Evolutionary conservation across 768 basidiomycete species (phyloP).

Genomic region (Nevesoporus exiguus): DNA sequence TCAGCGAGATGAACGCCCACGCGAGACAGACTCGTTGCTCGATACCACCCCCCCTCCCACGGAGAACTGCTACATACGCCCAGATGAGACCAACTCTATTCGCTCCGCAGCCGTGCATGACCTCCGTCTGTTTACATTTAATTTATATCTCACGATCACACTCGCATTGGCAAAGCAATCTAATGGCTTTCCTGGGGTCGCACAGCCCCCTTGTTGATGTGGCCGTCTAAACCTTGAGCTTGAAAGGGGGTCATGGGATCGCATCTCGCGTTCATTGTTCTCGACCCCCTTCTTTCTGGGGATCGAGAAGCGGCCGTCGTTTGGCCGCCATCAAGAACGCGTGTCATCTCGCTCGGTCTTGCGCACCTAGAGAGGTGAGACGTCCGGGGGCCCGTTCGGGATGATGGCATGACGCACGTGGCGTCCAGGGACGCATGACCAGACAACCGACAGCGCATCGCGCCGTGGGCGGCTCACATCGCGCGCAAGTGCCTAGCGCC

Average conservation of each 20-base stretch:
- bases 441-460: too few relatives aligned
- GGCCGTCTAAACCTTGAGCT: too few relatives aligned
- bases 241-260: not conserved
- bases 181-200: too few relatives aligned
- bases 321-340: not conserved
- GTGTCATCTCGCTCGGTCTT: not conserved
- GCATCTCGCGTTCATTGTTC: not conserved
- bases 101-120: slow-evolving; percentile 11
- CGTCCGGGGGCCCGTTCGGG: not conserved
- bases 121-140: slow-evolving; percentile 5
- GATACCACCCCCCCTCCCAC: slow-evolving; percentile 8
- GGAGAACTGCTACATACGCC: not conserved
- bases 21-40: not conserved
- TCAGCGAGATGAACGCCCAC: slow-evolving; percentile 16
- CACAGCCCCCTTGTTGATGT: too few relatives aligned
- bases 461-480: too few relatives aligned
- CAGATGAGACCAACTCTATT: slow-evolving; percentile 20
- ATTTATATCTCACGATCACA: slow-evolving; percentile 13
- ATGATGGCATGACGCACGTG: not conserved
- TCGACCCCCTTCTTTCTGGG: not conserved
- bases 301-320: not conserved
- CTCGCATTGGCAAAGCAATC: slow-evolving; percentile 4
- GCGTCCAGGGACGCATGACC: not conserved
- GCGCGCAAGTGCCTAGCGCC: too few relatives aligned
- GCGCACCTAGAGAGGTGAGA: slow-evolving; percentile 21